Conservation (phyloP, 2,329 filamentous ascomycete species). For the Whalleya microplaca region DNA sequence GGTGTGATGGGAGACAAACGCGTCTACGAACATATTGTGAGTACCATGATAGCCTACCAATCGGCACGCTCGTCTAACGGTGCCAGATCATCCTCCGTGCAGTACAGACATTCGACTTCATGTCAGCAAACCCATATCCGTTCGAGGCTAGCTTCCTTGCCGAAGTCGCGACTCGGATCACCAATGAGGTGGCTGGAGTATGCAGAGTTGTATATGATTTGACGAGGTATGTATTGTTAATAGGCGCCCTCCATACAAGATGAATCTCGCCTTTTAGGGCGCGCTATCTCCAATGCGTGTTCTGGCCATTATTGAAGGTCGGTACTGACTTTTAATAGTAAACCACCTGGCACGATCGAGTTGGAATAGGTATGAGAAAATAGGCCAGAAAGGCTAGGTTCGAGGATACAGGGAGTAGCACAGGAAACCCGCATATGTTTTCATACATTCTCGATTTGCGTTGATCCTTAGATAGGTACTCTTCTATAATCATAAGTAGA, state of each 20-base stretch:
- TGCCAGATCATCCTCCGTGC: slow-evolving; percentile 44
- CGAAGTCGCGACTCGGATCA: slow-evolving; percentile 67
- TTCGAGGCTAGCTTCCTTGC: slow-evolving; percentile 69
- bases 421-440: too few species aligned
- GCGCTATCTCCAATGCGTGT: too few species aligned
- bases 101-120: slow-evolving; percentile 63
- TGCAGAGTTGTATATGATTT: slow-evolving; percentile 71
- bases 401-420: too few species aligned
- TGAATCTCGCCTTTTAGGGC: too few species aligned
- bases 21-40: slow-evolving; percentile 27
- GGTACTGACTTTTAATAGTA: not conserved
- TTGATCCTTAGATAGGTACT: too few species aligned
- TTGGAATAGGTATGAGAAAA: slow-evolving; percentile 41
- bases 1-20: not conserved
- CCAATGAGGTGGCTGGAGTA: slow-evolving; percentile 76
- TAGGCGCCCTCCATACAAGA: too few species aligned
- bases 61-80: not conserved
- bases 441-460: too few species aligned
- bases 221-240: slow-evolving; percentile 29
- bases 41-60: slow-evolving; percentile 7
- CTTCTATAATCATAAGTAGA: too few species aligned
- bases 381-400: too few species aligned
- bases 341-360: slow-evolving; percentile 68
- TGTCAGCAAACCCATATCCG: slow-evolving; percentile 73
- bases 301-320: too few species aligned